A percentile compares a stretch with the other conserved stretches of the same genome.
Evolutionary conservation across 371 early-diverging fungal species (phyloP).

Genomic region (Mucor piriformis): DNA sequence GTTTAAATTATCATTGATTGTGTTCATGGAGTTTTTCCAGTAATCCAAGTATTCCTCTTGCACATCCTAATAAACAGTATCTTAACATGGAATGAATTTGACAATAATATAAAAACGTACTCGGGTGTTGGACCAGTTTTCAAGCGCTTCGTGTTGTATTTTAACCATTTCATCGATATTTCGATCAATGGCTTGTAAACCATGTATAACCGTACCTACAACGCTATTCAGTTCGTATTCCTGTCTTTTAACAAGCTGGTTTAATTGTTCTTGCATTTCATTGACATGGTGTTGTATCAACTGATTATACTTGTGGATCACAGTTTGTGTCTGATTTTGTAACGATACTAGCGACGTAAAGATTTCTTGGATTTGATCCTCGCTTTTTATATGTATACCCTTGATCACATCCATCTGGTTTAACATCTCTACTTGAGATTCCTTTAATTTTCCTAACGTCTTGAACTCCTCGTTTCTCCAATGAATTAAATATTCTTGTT

Average conservation of each 20-base stretch:
- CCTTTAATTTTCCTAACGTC: slow-evolving; percentile 5
- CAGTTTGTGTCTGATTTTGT: slow-evolving; percentile 7
- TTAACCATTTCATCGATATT: not conserved
- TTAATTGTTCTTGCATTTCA: not conserved
- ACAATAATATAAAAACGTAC: not conserved
- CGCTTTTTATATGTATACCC: not conserved
- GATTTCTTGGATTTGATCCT: slow-evolving; percentile 6
- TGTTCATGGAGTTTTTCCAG: slow-evolving; percentile 1
- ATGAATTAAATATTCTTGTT: slow-evolving; percentile 15
- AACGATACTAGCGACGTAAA: slow-evolving; percentile 2
- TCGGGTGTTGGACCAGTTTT: slow-evolving; percentile 1
- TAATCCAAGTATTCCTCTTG: slow-evolving; percentile 1
- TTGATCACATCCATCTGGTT: slow-evolving; percentile 10
- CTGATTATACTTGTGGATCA: not conserved
- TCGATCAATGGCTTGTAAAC: not conserved
- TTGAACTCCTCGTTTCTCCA: slow-evolving; percentile 29
- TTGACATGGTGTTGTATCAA: not conserved
- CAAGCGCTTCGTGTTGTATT: not conserved
- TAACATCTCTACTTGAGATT: slow-evolving; percentile 5
- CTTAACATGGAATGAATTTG: not conserved
- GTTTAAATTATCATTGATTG: not conserved
- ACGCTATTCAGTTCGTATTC: not conserved
- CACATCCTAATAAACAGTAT: not conserved
- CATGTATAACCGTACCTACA: not conserved
- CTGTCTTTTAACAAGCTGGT: not conserved